Base-by-base conservation (phyloP, 2,329 filamentous ascomycete genomes). In the Penicillium aurantiogriseum region DNA sequence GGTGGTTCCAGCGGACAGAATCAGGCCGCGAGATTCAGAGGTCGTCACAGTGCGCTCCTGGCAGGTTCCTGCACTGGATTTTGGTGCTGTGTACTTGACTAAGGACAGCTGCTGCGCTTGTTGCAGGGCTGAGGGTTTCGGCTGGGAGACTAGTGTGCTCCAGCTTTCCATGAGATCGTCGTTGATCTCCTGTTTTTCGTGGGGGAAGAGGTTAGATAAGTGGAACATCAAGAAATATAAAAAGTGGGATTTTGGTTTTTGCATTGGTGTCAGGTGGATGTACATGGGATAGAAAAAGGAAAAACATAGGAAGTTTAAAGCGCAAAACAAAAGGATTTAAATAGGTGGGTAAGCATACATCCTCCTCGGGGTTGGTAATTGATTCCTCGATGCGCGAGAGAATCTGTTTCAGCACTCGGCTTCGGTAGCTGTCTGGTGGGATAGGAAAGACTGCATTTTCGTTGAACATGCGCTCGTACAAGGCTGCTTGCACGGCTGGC, bases 291-390 rank as follows among this genome's bases (percentile, higher is more conserved):
- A 48, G 35, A 49, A 56, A 33, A 54, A 21, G 2, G 49, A 49
- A 59, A 56, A 49, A 36, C 5, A 48, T 21, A 31, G 36, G 36
- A 23, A 44, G 23, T 44, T 21, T 21, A 44, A 25, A 54, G 15
- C 19, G 54, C 35, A 60, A 54, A 53, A 56, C 55, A 60, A 50
- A 53, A 48, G 57, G 43, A 45, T 33, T 54, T 50, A 57, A 66
- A 27, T n/a, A 33, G 19, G 4, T 54, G 54, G 40, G 27, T 40
- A 23, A 39, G 49, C 73, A 70, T 88, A 96, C 92, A 88, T 96
- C 86, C 81, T 90, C 82, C 66, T 96, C 90, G 74, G 91, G 92
- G 72, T 96, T 86, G 56, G 85, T 81, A 47, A 96, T 91, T 35
- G 88, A 84, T 31, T 81, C 77, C 73, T 96, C 91, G 51, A 96